Conservation (phyloP, 345 rosid genomes). For the Pelargonium nanum region DNA sequence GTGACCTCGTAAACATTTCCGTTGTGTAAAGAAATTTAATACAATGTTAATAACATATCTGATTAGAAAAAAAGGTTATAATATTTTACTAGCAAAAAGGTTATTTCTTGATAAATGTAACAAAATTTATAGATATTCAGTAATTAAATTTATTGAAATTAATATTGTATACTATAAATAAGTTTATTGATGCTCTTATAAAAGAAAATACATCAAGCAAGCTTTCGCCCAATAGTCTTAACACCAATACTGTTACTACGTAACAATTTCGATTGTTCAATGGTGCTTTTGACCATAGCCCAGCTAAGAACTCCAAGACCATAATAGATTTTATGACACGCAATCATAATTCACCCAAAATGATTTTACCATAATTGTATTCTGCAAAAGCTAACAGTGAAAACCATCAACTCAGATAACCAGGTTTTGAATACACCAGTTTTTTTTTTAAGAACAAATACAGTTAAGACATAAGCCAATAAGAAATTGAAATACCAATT, state of each 20-base stretch:
- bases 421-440: not conserved
- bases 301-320: not conserved
- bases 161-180: not conserved
- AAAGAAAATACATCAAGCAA: not conserved
- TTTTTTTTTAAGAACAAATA: not conserved
- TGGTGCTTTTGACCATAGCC: no score
- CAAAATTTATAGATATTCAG: not conserved
- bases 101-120: no score
- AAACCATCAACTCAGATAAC: not conserved
- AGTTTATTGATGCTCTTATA: not conserved
- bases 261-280: no score
- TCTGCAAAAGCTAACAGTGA: not conserved
- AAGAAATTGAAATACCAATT: not conserved
- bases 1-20: no score
- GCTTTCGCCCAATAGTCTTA: not conserved
- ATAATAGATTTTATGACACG: no score
- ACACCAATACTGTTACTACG: no score
- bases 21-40: no score
- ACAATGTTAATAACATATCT: no score
- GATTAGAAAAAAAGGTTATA: no score
- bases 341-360: not conserved
- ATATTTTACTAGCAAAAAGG: no score
- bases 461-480: not conserved
- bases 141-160: not conserved
- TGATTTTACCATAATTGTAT: not conserved